phyloP scores from a whole-genome alignment of 129 eudicot species.

The Pulicaria dysenterica region DNA sequence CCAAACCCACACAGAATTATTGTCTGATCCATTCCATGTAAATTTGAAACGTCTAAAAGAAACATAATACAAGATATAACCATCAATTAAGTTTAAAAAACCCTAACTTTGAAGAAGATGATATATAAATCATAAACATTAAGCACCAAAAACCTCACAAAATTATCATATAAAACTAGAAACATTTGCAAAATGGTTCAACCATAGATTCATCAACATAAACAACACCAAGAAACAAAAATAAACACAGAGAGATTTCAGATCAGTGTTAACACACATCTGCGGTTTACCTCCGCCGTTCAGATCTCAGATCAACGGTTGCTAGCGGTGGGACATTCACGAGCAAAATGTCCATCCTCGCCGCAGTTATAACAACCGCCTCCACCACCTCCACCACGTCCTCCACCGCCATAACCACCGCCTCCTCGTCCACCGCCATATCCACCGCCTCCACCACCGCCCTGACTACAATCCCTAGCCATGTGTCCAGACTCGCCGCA shows the following conservation, averaged over 20 bases:
- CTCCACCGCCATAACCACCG: conserved; percentile 38
- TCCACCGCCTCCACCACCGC: conserved; percentile 50
- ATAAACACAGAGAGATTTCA: not conserved
- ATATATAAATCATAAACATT: not conserved
- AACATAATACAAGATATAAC: not conserved
- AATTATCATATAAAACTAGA: conserved; percentile 9
- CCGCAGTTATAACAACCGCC: conserved; percentile 71
- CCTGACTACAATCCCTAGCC: conserved; percentile 47
- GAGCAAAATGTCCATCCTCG: conserved; percentile 62
- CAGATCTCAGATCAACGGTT: conserved; percentile 32
- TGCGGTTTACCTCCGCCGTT: not conserved
- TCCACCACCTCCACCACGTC: conserved; percentile 55
- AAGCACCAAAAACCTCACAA: conserved; percentile 10
- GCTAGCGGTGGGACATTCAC: conserved; percentile 63
- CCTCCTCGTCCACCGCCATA: conserved; percentile 29
- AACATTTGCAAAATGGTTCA: conserved; percentile 32
- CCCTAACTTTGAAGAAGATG: conserved; percentile 7
- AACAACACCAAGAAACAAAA: not conserved
- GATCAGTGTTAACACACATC: conserved; percentile 11
- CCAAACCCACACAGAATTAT: not conserved
- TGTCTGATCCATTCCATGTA: not conserved
- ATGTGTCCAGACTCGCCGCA: conserved; percentile 44
- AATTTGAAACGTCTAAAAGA: not conserved
- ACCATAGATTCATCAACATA: conserved; percentile 25
- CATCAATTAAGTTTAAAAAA: not conserved